Evolutionary conservation across 2,329 filamentous ascomycete genomes (phyloP), one percentile per base, ranked within the genome.

Genomic region (Cordyceps javanica): DNA sequence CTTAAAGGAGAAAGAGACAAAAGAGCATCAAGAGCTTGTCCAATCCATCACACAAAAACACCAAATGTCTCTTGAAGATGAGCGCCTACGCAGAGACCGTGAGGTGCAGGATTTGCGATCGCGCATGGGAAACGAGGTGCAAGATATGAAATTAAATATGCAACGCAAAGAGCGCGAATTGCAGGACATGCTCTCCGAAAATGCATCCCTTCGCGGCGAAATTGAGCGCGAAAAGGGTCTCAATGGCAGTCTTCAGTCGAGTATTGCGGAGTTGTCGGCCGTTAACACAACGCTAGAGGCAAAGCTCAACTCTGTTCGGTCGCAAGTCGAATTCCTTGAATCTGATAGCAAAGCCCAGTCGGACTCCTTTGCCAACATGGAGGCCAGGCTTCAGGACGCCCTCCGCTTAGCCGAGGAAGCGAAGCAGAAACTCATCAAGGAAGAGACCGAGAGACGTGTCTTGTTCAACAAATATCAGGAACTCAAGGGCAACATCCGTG

Each of bases 391-490:
- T 67, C 88, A 90, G 67, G 88, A 94, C 48, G 91, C 92, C 0
- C 73, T 91, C 25, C 81, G 82, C 14, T 75, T 81, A 21, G 89
- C 88, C 1, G 85, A 89, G 30, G 80, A 83, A 36, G 86, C 89
- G 1, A 85, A 89, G 58, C 85, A 90, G 62, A 96, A 94, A 68
- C 78, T 99, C 28, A 87, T 94, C 61, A 90, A 88, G 66, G 94
- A 97, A 69, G 94, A 99, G 73, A 94, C 90, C 0, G 78, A 96
- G 52, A 85, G 94, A 14, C 84, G 94, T 23, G 93, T 95, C 64
- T 81, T 99, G 0, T 96, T 97, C 77, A 97, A 97, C 73, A 94
- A 96, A 70, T 93, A 99, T 48, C 91, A 99, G 70, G 94, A 99
- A 68, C 82, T 99, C 60, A 97, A 96, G 72, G 94, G 94, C 66